Base-by-base conservation (phyloP, 768 basidiomycete genomes). In the Austroboletus eburneus region DNA sequence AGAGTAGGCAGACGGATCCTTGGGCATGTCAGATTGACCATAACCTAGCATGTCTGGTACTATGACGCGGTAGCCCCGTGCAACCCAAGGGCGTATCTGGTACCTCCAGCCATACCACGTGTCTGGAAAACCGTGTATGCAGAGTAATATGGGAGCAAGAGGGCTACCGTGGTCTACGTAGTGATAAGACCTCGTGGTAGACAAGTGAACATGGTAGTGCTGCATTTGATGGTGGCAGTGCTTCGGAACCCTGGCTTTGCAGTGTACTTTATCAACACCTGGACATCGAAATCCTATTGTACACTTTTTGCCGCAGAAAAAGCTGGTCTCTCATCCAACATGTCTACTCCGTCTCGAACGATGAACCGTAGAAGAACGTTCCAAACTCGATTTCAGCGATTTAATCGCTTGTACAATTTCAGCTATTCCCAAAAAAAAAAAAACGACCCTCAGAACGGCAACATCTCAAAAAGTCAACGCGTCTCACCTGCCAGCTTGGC, bases 41-140 rank as follows among this genome's bases (percentile, higher is more conserved):
- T 84, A 87, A n/a, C 85, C 85, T 17, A 71, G 46, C 64, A 69
- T 70, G 48, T 69, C 66, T 18, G 65, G 63, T 5, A 73, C 84
- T 9, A 87, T 65, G 16, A 87, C 81, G 13, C 85, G 78, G 56
- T 70, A 81, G 8, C 84, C 83, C 33, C 67, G 64, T 34, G 71
- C 65, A 16, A 78, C 78, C 84, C 86, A 88, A 1, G 84, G 79
- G 4, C 71, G 72, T 48, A 90, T 86, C 61, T 87, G 87, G 60
- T 83, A 64, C 44, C 84, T 72, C 85, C 85, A 89, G 27, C 84
- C 84, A 62, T 82, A 87, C 74, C 72, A 75, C 27, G 72, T 61
- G 58, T 91, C 89, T 13, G 89, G 88, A 60, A 91, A 90, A 2
- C 89, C 88, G 58, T 91, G 89, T 16, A 90, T 51, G 58, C 83